These are phyloP conservation scores for Spiromastix sp. DNA, from an alignment of 2,329 filamentous ascomycete species.

Conservation along the genomic window DNA sequence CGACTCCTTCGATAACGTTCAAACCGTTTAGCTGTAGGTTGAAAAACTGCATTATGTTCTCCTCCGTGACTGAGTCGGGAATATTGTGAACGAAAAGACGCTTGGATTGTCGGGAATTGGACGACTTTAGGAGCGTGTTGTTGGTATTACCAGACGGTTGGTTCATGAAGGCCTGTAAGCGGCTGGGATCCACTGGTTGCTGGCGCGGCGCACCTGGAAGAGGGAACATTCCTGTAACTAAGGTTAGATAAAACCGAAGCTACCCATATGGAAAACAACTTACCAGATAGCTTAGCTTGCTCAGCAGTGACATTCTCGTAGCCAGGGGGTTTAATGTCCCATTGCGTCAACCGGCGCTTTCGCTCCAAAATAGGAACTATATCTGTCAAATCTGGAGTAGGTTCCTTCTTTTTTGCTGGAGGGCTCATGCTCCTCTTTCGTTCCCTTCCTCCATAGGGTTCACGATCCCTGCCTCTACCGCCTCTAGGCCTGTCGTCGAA, in stretches of 20 bases:
- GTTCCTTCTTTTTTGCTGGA: conserved; percentile 81
- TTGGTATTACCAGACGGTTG: conserved; percentile 63
- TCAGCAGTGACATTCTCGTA: conserved; percentile 98
- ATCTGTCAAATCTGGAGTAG: conserved; percentile 88
- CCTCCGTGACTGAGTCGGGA: conserved; percentile 61
- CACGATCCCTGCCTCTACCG: conserved; percentile 27
- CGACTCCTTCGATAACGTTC: conserved; percentile 73
- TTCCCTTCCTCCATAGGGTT: conserved; percentile 44
- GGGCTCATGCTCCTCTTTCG: conserved; percentile 67
- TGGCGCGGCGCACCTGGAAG: conserved; percentile 89
- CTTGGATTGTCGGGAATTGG: conserved; percentile 88
- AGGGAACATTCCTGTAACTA: conserved; percentile 72
- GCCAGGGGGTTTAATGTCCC: conserved; percentile 97
- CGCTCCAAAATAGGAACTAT: conserved; percentile 72
- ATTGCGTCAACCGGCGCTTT: conserved; percentile 90
- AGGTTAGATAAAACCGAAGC: background rate
- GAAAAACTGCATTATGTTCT: conserved; percentile 72
- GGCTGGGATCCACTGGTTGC: conserved; percentile 88
- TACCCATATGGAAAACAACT: conserved; percentile 10
- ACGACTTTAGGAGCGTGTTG: conserved; percentile 76
- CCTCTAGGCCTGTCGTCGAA: conserved; percentile 51
- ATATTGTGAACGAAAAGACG: conserved; percentile 82
- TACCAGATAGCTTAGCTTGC: conserved; percentile 85
- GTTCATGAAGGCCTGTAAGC: conserved; percentile 91
- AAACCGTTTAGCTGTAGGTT: conserved; percentile 95